Base-by-base conservation (phyloP, 257 asterid species). In the Pogostemon cablin region DNA sequence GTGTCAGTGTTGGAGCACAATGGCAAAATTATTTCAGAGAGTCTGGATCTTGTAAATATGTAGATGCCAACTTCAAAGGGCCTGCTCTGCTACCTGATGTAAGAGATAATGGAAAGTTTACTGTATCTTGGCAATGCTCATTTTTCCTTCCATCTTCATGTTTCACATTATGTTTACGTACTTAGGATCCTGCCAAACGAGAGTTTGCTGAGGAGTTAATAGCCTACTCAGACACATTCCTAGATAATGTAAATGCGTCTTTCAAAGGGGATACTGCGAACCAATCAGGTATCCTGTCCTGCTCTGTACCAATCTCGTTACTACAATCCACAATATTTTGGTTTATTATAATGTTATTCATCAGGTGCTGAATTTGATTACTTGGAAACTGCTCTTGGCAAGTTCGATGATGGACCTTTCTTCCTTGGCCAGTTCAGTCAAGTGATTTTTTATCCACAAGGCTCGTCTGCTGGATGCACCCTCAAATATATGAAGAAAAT, bases 361-460 rank as follows among this genome's bases (percentile, higher is more conserved):
- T 43, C 87, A 86, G 92, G 80, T 75, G 77, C 77, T 64, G 88
- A 56, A 57, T 85, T 79, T 43, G 90, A 87, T 78, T 82, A 81
- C 81, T 72, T 87, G 81, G 93, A 87, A 75, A 68, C 77, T 57
- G 87, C 90, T 35, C 87, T 87, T 48, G 62, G 72, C 35, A 85
- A 87, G 82, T 81, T 75, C 48, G 82, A 74, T 8, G 93, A 87
- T 72, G 93, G 93, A 9, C 87, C 87, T 11, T 87, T 85, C 84
- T 87, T 87, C 78, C 88, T 85, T 50, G 90, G 88, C 7, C 86
- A 80, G 56, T 85, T 87, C 78, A 87, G 93, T 72, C 84, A 73
- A 63, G 82, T 71, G 48, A 73, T 56, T 6, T 57, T 59, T 64
- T 44, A 5, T 25, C 9, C 35, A 47, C 44, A 7, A 25, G 32